Percentiles rank a stretch among this genome's conserved stretches.
Evolutionary conservation across 371 early-diverging fungal genomes (phyloP).

Genomic region (Mucor velutinosus): DNA sequence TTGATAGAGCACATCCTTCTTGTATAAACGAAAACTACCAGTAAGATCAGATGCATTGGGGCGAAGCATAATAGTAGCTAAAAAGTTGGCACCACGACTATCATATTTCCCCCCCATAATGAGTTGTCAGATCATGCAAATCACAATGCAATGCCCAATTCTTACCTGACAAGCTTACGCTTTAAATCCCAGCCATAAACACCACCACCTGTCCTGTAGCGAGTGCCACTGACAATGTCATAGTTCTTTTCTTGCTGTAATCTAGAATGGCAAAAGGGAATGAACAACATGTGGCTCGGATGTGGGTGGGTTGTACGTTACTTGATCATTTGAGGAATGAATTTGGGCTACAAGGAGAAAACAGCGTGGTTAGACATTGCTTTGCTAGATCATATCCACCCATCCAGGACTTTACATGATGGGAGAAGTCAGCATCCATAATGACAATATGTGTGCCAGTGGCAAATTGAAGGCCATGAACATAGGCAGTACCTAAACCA

Average conservation of each 20-base stretch:
- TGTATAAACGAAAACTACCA: slow-evolving; percentile 96
- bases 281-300: neutral
- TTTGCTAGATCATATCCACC: neutral
- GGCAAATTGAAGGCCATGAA: slow-evolving; percentile 93
- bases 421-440: slow-evolving; percentile 99
- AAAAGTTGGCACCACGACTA: slow-evolving; percentile 96
- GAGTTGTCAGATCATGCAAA: neutral
- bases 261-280: slow-evolving; percentile 24
- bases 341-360: slow-evolving; percentile 78
- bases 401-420: slow-evolving; percentile 70
- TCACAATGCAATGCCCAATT: too few species aligned
- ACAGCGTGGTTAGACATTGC: neutral
- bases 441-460: slow-evolving; percentile 96
- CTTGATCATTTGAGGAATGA: slow-evolving; percentile 93
- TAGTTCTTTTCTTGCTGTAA: slow-evolving; percentile 82
- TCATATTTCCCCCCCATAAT: neutral
- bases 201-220: slow-evolving; percentile 90
- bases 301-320: slow-evolving; percentile 17
- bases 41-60: slow-evolving; percentile 96
- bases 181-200: slow-evolving; percentile 99
- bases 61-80: slow-evolving; percentile 90
- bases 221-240: slow-evolving; percentile 97
- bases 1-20: slow-evolving; percentile 84
- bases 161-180: slow-evolving; percentile 91
- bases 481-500: slow-evolving; percentile 96